These are phyloP conservation scores for Cladophialophora exuberans DNA, from an alignment of 2,329 filamentous ascomycete genomes.

Conservation along the genomic window DNA sequence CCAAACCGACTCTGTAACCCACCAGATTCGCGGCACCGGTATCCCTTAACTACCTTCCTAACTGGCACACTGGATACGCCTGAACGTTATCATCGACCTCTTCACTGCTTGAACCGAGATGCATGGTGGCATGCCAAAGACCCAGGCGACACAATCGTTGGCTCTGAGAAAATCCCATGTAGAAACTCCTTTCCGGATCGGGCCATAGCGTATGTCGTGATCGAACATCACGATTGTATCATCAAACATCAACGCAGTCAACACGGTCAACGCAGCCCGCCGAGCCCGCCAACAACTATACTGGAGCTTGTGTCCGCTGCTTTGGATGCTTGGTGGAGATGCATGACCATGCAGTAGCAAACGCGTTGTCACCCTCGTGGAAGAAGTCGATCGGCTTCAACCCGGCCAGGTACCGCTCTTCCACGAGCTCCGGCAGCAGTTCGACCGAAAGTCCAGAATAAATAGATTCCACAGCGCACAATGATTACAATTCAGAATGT, in stretches of 20 bases:
- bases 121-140: not conserved
- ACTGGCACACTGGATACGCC: not conserved
- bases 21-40: no score
- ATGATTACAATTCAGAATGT: not conserved
- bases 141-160: slow-evolving; percentile 1
- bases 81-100: not conserved
- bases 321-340: not conserved
- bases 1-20: no score
- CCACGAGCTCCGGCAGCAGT: not conserved
- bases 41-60: not conserved
- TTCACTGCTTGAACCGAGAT: not conserved
- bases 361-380: not conserved
- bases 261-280: no score
- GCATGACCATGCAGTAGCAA: not conserved
- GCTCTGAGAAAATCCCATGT: not conserved
- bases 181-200: slow-evolving; percentile 16
- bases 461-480: no score
- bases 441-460: not conserved
- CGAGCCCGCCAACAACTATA: slow-evolving; percentile 2
- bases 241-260: slow-evolving; percentile 6
- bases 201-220: slow-evolving; percentile 27
- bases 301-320: not conserved
- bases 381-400: not conserved
- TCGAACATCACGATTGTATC: slow-evolving; percentile 18
- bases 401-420: not conserved